Base-by-base conservation (phyloP, 2,329 filamentous ascomycete genomes). In the Ceratocystis alfenasii region DNA sequence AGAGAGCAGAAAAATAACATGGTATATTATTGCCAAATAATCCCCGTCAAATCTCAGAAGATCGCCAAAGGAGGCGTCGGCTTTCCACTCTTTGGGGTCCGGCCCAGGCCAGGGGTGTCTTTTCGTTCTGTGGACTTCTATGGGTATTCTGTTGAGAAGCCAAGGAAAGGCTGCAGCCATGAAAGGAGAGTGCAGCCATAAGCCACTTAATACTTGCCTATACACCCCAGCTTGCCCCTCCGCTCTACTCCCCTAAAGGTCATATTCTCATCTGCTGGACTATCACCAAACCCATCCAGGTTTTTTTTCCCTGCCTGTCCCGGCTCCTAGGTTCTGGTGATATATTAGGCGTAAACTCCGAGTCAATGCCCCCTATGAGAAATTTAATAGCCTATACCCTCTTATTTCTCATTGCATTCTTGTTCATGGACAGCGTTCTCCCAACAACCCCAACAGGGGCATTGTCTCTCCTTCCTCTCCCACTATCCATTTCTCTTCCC, bases 1-100 rank as follows among this genome's bases (percentile, higher is more conserved):
- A 3, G 53, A 33, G 33, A 59, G 7, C 15, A 33, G 30, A 57
- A 33, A 12, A 57, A 2, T 17, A 59, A 36, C 3, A n/a, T 15
- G 53, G 28, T 25, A 17, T 33, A 17, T 25, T 59, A 30, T 36
- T 59, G 2, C 22, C 25, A n/a, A 59, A 59, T 33, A 30, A 59
- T 59, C 53, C 53, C 28, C 15, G 53, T n/a, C 15, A 33, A 59
- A 33, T 59, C 53, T 59, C 17, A 33, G 36, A n/a, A 5, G 53
- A 59, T 59, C 53, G 53, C 53, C 53, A 59, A 59, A 59, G 28
- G 28, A 33, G 53, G 28, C 28, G 28, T n/a, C 53, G 53, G 53
- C 53, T 59, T 59, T 17, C 53, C 53, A 36, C 53, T n/a, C 6
- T 33, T 59, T 59, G 12, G 53, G 53, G 53, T 59, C 12, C 17